Base-by-base conservation (phyloP, 2,329 filamentous ascomycete species). In the Thermomyces lanuginosus region DNA sequence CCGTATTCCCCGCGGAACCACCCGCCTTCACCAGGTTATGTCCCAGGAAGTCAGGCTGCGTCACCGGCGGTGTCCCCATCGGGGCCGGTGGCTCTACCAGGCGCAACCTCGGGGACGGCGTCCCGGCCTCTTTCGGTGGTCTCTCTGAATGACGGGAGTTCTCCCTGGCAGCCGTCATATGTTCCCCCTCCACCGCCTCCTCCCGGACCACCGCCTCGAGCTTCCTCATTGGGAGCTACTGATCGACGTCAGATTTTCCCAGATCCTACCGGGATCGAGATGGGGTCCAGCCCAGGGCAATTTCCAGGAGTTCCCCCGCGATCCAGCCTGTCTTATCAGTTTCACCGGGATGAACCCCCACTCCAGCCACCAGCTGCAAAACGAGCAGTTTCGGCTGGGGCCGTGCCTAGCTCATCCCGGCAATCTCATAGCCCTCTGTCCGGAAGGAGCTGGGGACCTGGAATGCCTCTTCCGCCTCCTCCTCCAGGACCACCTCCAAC, bases 381-480 rank as follows among this genome's bases (percentile, higher is more conserved):
- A 34, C 49, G 58, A 36, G 58, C 58, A 13, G 56, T 50, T 11
- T 61, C 58, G 21, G 55, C 57, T 9, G 56, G 56, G 3, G 55
- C 56, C 4, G 41, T 55, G 18, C 49, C 51, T 9, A 46, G 42
- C 15, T 51, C 44, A 16, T 37, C 43, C 8, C 43, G 50, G 29
- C 42, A 47, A 24, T 43, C 46, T n/a, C 39, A 45, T 13, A 49
- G 46, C 18, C 33, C 49, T 10, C 49, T 48, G 6, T 44, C 45
- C 20, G 42, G 40, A 23, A 39, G 35, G 35, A 44, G 46, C 25
- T 60, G 56, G 58, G 49, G 44, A 24, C 52, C 53, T 11, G 56
- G 56, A 11, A 58, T 60, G 56, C 55, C 56, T 15, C 47, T 61
- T 16, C 58, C 58, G 15, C 57, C 57, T 18, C 58, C 58, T 6